Evolutionary conservation across 805 yeast species (phyloP).

Genomic region (Jamesozyma gamospora): DNA sequence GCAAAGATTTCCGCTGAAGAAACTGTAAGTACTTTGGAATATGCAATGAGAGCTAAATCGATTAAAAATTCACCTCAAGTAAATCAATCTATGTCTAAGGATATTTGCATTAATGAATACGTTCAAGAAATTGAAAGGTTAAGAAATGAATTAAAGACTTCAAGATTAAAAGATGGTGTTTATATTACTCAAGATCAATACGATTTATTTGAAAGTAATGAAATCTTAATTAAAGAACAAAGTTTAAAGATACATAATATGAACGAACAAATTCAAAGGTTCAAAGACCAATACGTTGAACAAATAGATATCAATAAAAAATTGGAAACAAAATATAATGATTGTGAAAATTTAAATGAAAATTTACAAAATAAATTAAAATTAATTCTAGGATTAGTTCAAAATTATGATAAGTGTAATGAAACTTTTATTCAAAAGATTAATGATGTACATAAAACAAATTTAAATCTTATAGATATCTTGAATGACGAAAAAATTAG

Average conservation of each 20-base stretch:
- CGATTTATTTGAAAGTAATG: constrained; percentile 36
- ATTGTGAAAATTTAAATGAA: constrained; percentile 7
- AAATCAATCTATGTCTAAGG: constrained; percentile 49
- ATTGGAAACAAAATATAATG: constrained; percentile 14
- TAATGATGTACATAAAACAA: constrained; percentile 9
- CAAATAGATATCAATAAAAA: constrained; percentile 23
- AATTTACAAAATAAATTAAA: constrained; percentile 7
- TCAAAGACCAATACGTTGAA: constrained; percentile 34
- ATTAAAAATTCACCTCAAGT: constrained; percentile 61
- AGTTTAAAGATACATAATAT: constrained; percentile 37
- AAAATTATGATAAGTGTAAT: constrained; percentile 13
- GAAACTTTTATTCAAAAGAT: constrained; percentile 11
- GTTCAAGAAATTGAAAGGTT: constrained; percentile 46
- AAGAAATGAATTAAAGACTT: constrained; percentile 50
- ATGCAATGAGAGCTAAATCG: constrained; percentile 73
- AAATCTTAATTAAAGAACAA: constrained; percentile 41
- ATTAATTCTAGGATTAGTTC: constrained; percentile 8
- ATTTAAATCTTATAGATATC: constrained; percentile 7
- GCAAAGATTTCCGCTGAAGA: constrained; percentile 64
- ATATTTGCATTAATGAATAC: constrained; percentile 43
- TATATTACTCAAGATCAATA: constrained; percentile 42
- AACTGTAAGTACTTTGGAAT: constrained; percentile 70
- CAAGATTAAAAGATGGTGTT: constrained; percentile 58
- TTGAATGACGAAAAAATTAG: constrained; percentile 10
- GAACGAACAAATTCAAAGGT: constrained; percentile 37